Evolutionary conservation across 352 stramenopile genomes (phyloP), one percentile per base, ranked within the genome.

Genomic region (Globisporangium nodosum): DNA sequence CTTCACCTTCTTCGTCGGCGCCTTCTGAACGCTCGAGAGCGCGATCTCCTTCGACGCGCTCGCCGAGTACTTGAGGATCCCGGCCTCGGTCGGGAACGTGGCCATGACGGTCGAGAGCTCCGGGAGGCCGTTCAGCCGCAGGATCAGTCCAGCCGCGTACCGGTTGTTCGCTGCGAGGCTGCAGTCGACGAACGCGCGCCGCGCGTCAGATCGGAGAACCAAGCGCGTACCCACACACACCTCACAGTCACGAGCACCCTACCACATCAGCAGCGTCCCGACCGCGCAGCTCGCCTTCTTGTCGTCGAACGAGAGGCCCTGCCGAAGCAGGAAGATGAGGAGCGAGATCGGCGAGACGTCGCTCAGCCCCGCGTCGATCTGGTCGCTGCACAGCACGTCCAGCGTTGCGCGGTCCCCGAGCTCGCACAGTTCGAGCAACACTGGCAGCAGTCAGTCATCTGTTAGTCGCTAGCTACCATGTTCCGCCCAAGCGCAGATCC

Each of bases 271-370:
- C 49, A 93, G 69, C 12, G 77, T 89, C 6, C 75, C 82, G 15
- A 87, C 74, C 3, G 83, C 83, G 61, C 83, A 93, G 24, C 74
- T 81, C 30, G 80, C 81, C 58, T 93, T 93, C 60, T 89, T 89
- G 68, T 91, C 83, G 39, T 93, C 83, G 30, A 85, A 76, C 45
- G 77, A 81, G 0, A 91, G 76, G 7, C 70, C 74, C 62, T 93
- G 83, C 1, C 81, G 75, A 12, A 93, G 58, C 16, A 93, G 58
- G 48, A 88, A 85, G n/a, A 91, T 63, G 45, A 91, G 48, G 3
- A 91, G 61, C 16, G 80, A 85, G n/a, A 91, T 69, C 1, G 83
- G 74, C 3, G 78, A 80, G 31, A 85, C 68, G 21, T 84, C 72
- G 27, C 67, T 81, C 18, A 68, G 63, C 0, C 46, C 64, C 4